Evolutionary conservation across 208 protist species (phyloP).

Genomic region (Trichomonas gallinae): DNA sequence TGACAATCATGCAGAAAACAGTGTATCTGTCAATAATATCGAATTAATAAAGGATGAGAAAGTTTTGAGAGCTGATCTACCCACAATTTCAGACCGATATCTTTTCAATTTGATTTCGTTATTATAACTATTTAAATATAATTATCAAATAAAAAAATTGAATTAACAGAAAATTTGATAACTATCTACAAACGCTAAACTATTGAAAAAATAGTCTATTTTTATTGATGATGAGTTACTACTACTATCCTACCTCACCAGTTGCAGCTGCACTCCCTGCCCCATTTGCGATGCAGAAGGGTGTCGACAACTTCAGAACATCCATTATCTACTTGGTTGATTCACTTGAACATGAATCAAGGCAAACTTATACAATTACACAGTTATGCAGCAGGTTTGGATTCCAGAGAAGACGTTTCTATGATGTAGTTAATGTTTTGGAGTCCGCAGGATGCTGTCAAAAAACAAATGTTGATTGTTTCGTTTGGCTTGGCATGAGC

Average conservation of each 20-base stretch:
- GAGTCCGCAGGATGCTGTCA: neutral
- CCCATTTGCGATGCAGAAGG: neutral
- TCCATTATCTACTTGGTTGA: neutral
- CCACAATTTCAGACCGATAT: neutral
- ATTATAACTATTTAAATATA: too few relatives aligned
- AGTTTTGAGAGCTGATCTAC: neutral
- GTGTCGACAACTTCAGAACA: neutral
- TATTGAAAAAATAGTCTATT: neutral
- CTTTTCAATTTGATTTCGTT: neutral
- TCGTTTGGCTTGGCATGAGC: neutral
- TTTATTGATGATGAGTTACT: neutral
- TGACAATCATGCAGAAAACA: too few relatives aligned
- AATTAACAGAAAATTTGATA: too few relatives aligned
- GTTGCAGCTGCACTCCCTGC: neutral
- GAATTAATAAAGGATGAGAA: neutral
- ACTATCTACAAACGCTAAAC: neutral
- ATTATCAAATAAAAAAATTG: too few relatives aligned
- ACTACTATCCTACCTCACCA: neutral
- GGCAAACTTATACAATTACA: neutral
- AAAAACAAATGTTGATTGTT: neutral
- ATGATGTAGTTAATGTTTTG: conserved; percentile 1
- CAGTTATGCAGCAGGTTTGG: neutral
- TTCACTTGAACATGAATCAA: neutral
- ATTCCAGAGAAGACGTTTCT: neutral
- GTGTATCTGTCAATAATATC: neutral